Evolutionary conservation across 2,329 filamentous ascomycete genomes (phyloP).

Genomic region (Colletotrichum lupini): DNA sequence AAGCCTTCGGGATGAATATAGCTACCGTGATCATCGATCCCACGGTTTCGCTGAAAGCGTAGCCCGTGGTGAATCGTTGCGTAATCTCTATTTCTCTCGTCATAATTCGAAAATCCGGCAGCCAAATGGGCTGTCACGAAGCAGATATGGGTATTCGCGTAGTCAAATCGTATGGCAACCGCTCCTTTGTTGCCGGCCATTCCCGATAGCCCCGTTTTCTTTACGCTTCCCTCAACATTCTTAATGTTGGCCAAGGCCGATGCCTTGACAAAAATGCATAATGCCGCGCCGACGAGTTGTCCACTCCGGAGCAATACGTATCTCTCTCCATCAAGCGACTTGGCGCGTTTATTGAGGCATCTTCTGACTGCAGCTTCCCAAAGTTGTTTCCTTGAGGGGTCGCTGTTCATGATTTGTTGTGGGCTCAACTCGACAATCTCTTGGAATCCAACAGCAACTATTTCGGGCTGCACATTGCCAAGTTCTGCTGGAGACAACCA

Average conservation of each 20-base stretch:
- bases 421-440: slow-evolving; percentile 98
- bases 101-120: slow-evolving; percentile 95
- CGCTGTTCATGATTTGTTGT: slow-evolving; percentile 99
- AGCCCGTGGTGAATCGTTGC: slow-evolving; percentile 87
- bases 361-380: slow-evolving; percentile 88
- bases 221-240: slow-evolving; percentile 95
- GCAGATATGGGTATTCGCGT: slow-evolving; percentile 90
- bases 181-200: slow-evolving; percentile 99
- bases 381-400: slow-evolving; percentile 83
- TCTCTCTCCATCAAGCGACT: slow-evolving; percentile 73
- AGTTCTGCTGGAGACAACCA: slow-evolving; percentile 81
- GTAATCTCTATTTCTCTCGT: slow-evolving; percentile 95
- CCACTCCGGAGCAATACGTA: slow-evolving; percentile 93
- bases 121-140: slow-evolving; percentile 97
- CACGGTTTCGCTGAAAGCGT: slow-evolving; percentile 88
- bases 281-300: slow-evolving; percentile 91
- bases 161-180: slow-evolving; percentile 95
- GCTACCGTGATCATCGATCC: slow-evolving; percentile 89
- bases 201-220: slow-evolving; percentile 93
- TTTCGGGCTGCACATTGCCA: slow-evolving; percentile 77
- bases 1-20: background rate
- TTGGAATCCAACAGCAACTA: slow-evolving; percentile 93
- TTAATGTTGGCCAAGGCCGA: slow-evolving; percentile 85
- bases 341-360: slow-evolving; percentile 79
- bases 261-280: slow-evolving; percentile 90